Conservation (phyloP, 78 protist species). For the Dictyostelium discoideum region dicty_2.7 NC_007088.5:1958001-1958500, state of each 20-base stretch:
- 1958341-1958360: not conserved
- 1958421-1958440: slow-evolving; percentile 55
- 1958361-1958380: not conserved
- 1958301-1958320: not conserved
- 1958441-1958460: slow-evolving; percentile 71
- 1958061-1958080: not conserved
- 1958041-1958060: not conserved
- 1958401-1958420: slow-evolving; percentile 70
- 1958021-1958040: slow-evolving; percentile 17
- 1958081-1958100: not conserved
- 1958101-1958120: not conserved
- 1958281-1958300: slow-evolving; percentile 64
- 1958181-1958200: slow-evolving; percentile 44
- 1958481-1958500: slow-evolving; percentile 56
- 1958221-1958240: slow-evolving; percentile 70
- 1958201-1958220: slow-evolving; percentile 69
- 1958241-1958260: slow-evolving; percentile 67
- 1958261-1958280: slow-evolving; percentile 74
- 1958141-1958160: slow-evolving; percentile 13
- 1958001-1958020: slow-evolving; percentile 42
- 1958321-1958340: not conserved
- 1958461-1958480: slow-evolving; percentile 23
- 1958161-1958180: not conserved
- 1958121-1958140: slow-evolving; percentile 47
- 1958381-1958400: slow-evolving; percentile 45